Evolutionary conservation across 2,329 filamentous ascomycete genomes (phyloP), one percentile per base, ranked within the genome.

Genomic region (Xylariales sp.): DNA sequence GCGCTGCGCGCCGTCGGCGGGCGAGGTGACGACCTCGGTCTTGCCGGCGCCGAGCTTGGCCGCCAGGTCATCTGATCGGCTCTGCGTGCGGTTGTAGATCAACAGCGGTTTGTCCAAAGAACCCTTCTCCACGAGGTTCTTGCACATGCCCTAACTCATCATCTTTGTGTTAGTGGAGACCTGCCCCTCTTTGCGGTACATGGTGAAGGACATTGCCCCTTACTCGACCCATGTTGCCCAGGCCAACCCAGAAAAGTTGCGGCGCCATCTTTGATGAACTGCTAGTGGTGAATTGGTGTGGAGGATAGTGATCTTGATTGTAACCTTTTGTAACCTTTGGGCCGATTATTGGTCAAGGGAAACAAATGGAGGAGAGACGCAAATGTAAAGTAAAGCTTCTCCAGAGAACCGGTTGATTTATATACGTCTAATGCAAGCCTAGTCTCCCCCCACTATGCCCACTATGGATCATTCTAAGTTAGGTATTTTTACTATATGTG

Each of bases 201-300:
- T n/a, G n/a, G n/a, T n/a, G n/a, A n/a, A n/a, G n/a, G n/a, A n/a
- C n/a, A n/a, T n/a, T n/a, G n/a, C n/a, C n/a, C n/a, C 76, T 67
- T 67, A 85, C 85, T 55, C 82, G 75, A 48, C 87, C 89, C 80
- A 95, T 95, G 60, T 94, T 94, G 37, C 88, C 88, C 35, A 95
- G 74, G 40, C 89, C 88, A 38, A 94, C 79, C 79, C 81, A 94
- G 51, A 88, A 72, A 36, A 93, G 54, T 61, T 75, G 78, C 40
- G 72, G 69, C 29, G 74, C 65, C 76, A 80, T 79, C 29, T 27
- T 50, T 43, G 33, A 15, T n/a, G n/a, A n/a, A n/a, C n/a, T n/a
- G 16, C 13, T 32, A 12, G 13, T 14, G 14, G 14, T 29, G 31
- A 37, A 38, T 18, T 29, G 30, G 19, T 21, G 4, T 2, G 13